Base-by-base conservation (phyloP, 192 early-diverging fungal species). In the Geranomyces michiganensis region DNA sequence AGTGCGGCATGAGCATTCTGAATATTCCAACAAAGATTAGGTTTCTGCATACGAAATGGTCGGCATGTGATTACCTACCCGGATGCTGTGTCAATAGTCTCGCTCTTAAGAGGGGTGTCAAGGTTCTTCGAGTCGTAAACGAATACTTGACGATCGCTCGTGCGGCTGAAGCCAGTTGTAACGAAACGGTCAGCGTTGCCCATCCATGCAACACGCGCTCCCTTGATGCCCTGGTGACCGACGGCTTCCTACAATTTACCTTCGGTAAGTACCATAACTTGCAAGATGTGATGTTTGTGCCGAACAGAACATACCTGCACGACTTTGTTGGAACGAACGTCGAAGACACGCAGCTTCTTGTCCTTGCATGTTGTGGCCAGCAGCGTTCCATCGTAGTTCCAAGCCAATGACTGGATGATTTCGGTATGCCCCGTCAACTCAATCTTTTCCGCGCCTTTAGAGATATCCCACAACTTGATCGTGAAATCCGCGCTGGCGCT, bases 181-280 rank as follows among this genome's bases (percentile, higher is more conserved):
- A 81, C 90, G 65, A 99, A 75, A 9, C 93, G 88, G 49, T 88
- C 83, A 10, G 81, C 80, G 53, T 89, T 83, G 51, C 96, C 96
- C 71, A 99, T 81, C 92, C 94, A 95, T 1, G 85, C 87, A 30
- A 94, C 93, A 56, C 97, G 90, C 19, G 94, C 93, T 7, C 96
- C 97, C 85, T 99, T 99, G 82, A 98, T 82, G 47, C 97, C 97
- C 72, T 91, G 90, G 82, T 99, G 97, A n/a, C 92, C 89, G 31
- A 70, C 73, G 5, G 87, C 89, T 82, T 96, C 88, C 79, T 88
- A 68, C 62, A 75, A 10, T 10, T 0, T 24, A n/a, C n/a, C n/a
- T n/a, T n/a, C n/a, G n/a, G n/a, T n/a, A n/a, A 24, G 30, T n/a
- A n/a, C n/a, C n/a, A n/a, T 41, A 10, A 41, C 26, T 56, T 29